Base-by-base conservation (phyloP, 2,329 filamentous ascomycete genomes). In the Ophiostoma quercus region DNA sequence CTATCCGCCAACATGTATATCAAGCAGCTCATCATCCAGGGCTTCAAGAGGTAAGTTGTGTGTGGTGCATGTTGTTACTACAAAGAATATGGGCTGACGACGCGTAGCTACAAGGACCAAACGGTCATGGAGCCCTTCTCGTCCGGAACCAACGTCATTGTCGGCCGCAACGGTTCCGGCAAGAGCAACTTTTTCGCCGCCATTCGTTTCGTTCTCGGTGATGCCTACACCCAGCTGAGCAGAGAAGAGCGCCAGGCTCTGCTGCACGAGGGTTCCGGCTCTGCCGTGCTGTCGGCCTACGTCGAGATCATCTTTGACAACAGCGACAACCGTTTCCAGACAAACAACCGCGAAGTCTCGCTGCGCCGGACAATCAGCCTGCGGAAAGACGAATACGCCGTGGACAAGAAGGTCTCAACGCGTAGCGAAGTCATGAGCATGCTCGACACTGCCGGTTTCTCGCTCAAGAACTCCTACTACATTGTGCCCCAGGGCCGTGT, bases 171-270 rank as follows among this genome's bases (percentile, higher is more conserved):
- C 88, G 95, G 95, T 74, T 98, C 95, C 2, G 95, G 95, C 77
- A 99, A 99, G 85, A 97, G 93, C 80, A 99, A 99, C 82, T 99
- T 99, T 87, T 99, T 99, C 81, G 94, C 95, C 68, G 95, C 95
- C 63, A 97, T 99, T 80, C 93, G 95, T 71, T 99, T 99, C 81
- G 96, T 98, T 65, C 89, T 99, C 73, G 95, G 94, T 80, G 95
- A 99, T 88, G 92, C 93, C 74, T 99, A 99, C 81, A 96, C 92
- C 63, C 92, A 96, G 79, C 92, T 99, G 87, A 92, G 91, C 73
- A 91, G 94, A 75, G 95, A 99, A 79, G 94, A 99, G 83, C 92
- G 95, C 72, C 93, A 96, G 80, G 93, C 92, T 39, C 87, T 99
- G 47, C 86, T 99, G n/a, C 95, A 99, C 79, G 96, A 99, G 84